Evolutionary conservation across 2,329 filamentous ascomycete species (phyloP), one percentile per base, ranked within the genome.

Genomic region (Cadophora sp.): DNA sequence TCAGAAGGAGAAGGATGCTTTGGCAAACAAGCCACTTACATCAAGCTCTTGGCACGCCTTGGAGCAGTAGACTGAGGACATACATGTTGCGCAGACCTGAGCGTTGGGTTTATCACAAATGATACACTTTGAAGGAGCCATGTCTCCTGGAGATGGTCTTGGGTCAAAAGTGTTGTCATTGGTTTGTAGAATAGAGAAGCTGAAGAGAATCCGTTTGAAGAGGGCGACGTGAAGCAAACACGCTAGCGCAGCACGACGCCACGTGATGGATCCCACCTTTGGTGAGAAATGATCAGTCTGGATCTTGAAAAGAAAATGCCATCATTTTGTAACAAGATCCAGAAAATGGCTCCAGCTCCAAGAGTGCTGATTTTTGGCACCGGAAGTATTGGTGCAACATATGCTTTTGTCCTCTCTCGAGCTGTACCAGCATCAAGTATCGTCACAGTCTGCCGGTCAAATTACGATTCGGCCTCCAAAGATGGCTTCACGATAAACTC

Each of bases 401-500:
- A 78, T 62, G 65, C 74, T 3, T 76, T 73, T 62, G 65, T 78
- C 13, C 68, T 79, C 45, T 73, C 73, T 33, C 72, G 71, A 5
- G 72, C 73, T n/a, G 27, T 70, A 6, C 66, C 63, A 30, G 69
- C 68, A 13, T 72, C 70, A 48, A 72, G 70, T 62, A 69, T 78
- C 36, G 73, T 75, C 30, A 73, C 75, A 14, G 71, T 78, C 43
- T 79, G 77, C 65, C 76, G 77, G 4, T 77, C 76, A 48, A 78
- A 78, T 68, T 77, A 75, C 70, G 71, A 66, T 1, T 43, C 61
- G 48, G 67, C 67, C 20, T 64, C 63, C 36, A 59, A 65, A 56
- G 18, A 71, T 48, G 71, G 71, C 36, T 70, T 73, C 55, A 69
- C 61, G n/a, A 73, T 73, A 50, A 59, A 69, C 60, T 73, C 70